Evolutionary conservation across 2,329 filamentous ascomycete species (phyloP), one percentile per base, ranked within the genome.

Genomic region (Colletotrichum plurivorum): DNA sequence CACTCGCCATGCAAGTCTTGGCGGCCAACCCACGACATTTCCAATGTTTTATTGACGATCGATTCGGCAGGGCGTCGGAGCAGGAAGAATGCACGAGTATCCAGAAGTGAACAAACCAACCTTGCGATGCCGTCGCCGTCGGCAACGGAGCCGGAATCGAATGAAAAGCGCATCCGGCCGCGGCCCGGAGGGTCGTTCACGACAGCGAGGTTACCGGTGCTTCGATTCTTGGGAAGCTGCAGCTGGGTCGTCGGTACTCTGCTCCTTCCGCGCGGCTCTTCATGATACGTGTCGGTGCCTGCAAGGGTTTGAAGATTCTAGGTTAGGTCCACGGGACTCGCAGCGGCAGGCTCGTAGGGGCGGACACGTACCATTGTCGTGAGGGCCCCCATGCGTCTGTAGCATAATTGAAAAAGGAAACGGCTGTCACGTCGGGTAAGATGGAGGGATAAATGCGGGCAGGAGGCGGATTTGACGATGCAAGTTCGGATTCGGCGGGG

Each of bases 161-260:
- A 90, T 58, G 94, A 95, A 81, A 94, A 91, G 70, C 92, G 91
- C 78, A 90, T 85, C 82, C 89, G 84, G 73, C 86, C 84, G 72
- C 87, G 89, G 73, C 91, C 89, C 58, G 87, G n/a, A 75, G 79
- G 54, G 69, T 88, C 85, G 71, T 78, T 78, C 72, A 82, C 77
- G 72, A 85, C 78, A 67, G 83, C 80, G 69, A 91, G 83, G 75
- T 90, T 91, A 60, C 88, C 86, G n/a, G 89, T 90, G 77, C 89
- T 91, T 75, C 87, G 84, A 78, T 90, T 91, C 79, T 90, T 91
- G 66, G 89, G 88, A 64, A 91, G 81, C 70, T 85, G 83, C 66
- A 88, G 77, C 54, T 84, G 78, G 49, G 84, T 80, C 63, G 81
- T 75, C 70, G 86, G 81, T 76, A 55, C 59, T 36, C 84, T 83